Evolutionary conservation across 768 basidiomycete species (phyloP).

Genomic region (Tulasnella sp.): DNA sequence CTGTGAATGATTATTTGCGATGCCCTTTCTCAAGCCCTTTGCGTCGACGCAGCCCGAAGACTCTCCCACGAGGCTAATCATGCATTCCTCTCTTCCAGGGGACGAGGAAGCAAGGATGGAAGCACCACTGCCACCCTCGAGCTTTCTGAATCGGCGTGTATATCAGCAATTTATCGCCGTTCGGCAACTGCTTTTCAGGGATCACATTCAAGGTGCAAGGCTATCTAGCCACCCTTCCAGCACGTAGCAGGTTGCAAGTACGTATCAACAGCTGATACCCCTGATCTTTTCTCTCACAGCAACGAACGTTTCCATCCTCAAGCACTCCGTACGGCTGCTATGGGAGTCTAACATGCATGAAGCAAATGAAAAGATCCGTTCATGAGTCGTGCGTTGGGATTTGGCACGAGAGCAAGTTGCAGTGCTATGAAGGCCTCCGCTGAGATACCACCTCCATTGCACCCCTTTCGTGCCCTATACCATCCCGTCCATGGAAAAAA

Average conservation of each 20-base stretch:
- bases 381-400: neutral
- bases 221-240: neutral
- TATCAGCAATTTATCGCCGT: constrained; percentile 2
- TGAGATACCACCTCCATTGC: neutral
- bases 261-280: neutral
- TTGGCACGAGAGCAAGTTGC: neutral
- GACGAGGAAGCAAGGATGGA: neutral
- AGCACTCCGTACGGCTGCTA: neutral
- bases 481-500: neutral
- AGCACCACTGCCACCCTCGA: constrained; percentile 1
- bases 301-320: neutral
- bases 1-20: neutral
- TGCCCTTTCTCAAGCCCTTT: neutral
- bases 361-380: neutral
- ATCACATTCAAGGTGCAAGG: neutral
- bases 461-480: neutral
- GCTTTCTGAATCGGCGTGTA: neutral
- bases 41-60: neutral
- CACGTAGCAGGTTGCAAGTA: neutral
- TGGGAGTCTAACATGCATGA: neutral
- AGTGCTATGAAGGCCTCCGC: neutral
- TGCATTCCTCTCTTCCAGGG: neutral
- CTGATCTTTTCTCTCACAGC: neutral
- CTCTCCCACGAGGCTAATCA: neutral
- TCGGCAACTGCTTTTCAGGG: neutral